phyloP scores from a whole-genome alignment of 2,329 filamentous ascomycete species.

The Fusarium gaditjirri region DNA sequence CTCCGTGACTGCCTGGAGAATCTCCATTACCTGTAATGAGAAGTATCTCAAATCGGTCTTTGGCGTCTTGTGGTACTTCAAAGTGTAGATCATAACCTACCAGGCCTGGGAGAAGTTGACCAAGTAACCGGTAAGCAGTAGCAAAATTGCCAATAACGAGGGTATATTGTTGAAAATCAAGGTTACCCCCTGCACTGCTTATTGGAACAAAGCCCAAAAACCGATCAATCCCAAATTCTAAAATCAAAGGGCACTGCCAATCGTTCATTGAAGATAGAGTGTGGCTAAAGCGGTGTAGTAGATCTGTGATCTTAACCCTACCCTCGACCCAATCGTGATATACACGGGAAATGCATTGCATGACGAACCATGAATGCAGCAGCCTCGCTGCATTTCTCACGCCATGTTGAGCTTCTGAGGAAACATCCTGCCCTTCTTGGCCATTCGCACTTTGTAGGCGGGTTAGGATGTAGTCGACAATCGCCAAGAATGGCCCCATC shows the following conservation, averaged over 20 bases:
- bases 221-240: accelerated
- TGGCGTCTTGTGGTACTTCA: accelerated
- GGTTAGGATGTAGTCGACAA: not conserved
- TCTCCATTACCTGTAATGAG: accelerated
- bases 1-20: accelerated
- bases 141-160: accelerated
- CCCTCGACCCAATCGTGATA: accelerated
- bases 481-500: accelerated
- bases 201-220: accelerated
- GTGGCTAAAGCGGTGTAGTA: not conserved
- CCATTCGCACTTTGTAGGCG: accelerated
- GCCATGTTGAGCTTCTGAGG: accelerated
- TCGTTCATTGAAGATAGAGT: accelerated
- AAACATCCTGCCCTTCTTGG: accelerated
- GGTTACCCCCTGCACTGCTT: too few relatives aligned
- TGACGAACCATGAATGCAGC: not conserved
- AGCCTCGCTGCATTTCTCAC: accelerated
- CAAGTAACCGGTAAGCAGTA: not conserved
- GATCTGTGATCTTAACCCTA: accelerated
- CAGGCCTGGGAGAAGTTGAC: accelerated
- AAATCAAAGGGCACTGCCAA: not conserved
- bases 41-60: not conserved
- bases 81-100: accelerated
- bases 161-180: accelerated
- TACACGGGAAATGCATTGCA: accelerated